phyloP scores from a whole-genome alignment of 2,329 filamentous ascomycete species.

The Coleophoma cylindrospora region DNA sequence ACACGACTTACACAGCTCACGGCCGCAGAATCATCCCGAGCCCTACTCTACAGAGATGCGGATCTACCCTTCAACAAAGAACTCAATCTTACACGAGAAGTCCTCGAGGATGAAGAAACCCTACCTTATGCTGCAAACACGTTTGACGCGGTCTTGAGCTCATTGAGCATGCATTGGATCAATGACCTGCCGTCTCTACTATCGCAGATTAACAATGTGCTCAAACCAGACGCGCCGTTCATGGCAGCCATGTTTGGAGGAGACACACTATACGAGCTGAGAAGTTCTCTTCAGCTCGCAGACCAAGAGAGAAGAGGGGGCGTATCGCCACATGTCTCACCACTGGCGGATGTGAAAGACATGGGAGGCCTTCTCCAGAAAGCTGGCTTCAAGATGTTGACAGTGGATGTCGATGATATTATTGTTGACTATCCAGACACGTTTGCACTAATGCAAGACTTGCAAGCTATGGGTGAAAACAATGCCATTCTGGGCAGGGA shows the following conservation, averaged over 20 bases:
- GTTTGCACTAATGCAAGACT: conserved; percentile 86
- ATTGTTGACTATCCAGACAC: conserved; percentile 89
- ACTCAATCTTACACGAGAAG: conserved; percentile 67
- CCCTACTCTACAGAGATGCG: conserved; percentile 76
- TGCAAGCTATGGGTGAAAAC: conserved; percentile 94
- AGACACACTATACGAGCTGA: conserved; percentile 88
- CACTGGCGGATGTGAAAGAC: conserved; percentile 86
- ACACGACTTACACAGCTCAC: conserved; percentile 69
- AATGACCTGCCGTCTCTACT: conserved; percentile 89
- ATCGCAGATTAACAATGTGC: conserved; percentile 75
- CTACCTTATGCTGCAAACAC: conserved; percentile 70
- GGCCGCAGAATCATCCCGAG: conserved; percentile 75
- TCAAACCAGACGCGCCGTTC: conserved; percentile 89
- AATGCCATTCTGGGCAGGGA: conserved; percentile 87
- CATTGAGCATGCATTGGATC: conserved; percentile 90
- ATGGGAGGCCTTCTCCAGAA: conserved; percentile 81
- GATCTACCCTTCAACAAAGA: conserved; percentile 68
- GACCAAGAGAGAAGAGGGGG: conserved; percentile 89
- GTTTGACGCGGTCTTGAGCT: conserved; percentile 89
- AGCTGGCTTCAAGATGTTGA: conserved; percentile 91
- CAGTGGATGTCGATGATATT: conserved; percentile 95
- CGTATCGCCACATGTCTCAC: conserved; percentile 84
- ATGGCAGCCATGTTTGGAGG: conserved; percentile 96
- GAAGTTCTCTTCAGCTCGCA: conserved; percentile 87
- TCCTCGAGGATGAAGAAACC: conserved; percentile 69